These are phyloP conservation scores for Capsicum rhomboideum DNA, from an alignment of 257 asterid genomes.

Conservation along the genomic window DNA sequence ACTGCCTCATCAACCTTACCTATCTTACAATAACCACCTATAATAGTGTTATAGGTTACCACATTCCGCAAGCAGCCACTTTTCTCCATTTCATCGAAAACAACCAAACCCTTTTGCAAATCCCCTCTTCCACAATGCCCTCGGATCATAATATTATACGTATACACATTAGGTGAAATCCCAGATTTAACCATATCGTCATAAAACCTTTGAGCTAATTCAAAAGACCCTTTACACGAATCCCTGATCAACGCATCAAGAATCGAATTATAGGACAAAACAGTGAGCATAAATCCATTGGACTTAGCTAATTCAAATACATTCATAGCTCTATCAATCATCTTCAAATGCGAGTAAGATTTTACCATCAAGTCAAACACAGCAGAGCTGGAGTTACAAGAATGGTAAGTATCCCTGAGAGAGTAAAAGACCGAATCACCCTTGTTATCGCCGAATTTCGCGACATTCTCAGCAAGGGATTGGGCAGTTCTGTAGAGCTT, in stretches of 20 bases:
- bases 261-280: slow-evolving; percentile 68
- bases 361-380: slow-evolving; percentile 73
- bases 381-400: slow-evolving; percentile 69
- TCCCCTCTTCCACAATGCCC: slow-evolving; percentile 52
- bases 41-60: slow-evolving; percentile 69
- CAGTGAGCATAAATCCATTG: slow-evolving; percentile 72
- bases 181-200: slow-evolving; percentile 41
- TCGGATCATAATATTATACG: slow-evolving; percentile 69
- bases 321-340: slow-evolving; percentile 55
- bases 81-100: slow-evolving; percentile 53
- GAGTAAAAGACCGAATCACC: slow-evolving; percentile 41
- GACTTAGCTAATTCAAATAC: slow-evolving; percentile 37
- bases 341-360: slow-evolving; percentile 47
- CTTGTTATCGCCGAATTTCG: slow-evolving; percentile 17
- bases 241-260: slow-evolving; percentile 51
- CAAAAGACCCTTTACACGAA: slow-evolving; percentile 25
- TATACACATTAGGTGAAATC: slow-evolving; percentile 67
- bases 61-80: slow-evolving; percentile 64
- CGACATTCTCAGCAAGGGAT: slow-evolving; percentile 49
- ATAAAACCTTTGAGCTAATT: slow-evolving; percentile 39
- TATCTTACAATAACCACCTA: slow-evolving; percentile 52
- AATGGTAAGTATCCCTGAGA: slow-evolving; percentile 55
- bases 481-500: slow-evolving; percentile 64
- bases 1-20: slow-evolving; percentile 43
- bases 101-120: slow-evolving; percentile 35